Percentiles rank a stretch among this genome's conserved stretches.
phyloP scores from a whole-genome alignment of 805 yeast genomes.

The Lipomyces oligophaga region DNA sequence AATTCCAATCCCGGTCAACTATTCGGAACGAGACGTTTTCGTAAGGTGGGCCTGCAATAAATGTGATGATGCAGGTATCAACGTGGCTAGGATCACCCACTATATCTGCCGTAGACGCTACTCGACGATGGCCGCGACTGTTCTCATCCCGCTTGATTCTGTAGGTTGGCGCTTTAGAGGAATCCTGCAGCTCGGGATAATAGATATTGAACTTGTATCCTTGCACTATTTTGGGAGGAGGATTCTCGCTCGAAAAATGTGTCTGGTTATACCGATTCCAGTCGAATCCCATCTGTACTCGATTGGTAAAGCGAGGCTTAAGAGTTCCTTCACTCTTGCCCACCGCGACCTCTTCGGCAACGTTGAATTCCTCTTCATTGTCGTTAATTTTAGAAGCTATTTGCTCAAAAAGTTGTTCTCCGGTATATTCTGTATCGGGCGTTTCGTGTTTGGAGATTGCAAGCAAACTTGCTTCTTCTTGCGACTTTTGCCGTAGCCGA shows the following conservation, averaged over 20 bases:
- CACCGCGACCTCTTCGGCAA: slow-evolving; percentile 24
- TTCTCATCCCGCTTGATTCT: slow-evolving; percentile 31
- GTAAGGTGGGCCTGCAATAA: slow-evolving; percentile 38
- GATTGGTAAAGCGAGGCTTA: slow-evolving; percentile 35
- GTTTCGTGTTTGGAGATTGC: too few species aligned
- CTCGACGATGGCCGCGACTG: slow-evolving; percentile 6
- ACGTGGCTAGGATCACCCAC: slow-evolving; percentile 14
- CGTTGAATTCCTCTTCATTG: slow-evolving; percentile 30
- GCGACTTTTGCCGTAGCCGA: too few species aligned
- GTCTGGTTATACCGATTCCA: slow-evolving; percentile 40
- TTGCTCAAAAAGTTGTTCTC: slow-evolving; percentile 9
- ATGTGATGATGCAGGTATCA: slow-evolving; percentile 35
- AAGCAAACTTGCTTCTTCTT: too few species aligned
- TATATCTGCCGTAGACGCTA: slow-evolving; percentile 3
- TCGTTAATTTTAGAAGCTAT: slow-evolving; percentile 20
- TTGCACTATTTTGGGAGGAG: slow-evolving; percentile 40
- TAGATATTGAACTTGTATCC: slow-evolving; percentile 40
- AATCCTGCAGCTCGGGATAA: slow-evolving; percentile 36
- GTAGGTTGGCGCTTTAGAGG: slow-evolving; percentile 36
- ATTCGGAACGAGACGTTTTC: slow-evolving; percentile 38
- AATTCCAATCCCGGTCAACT: slow-evolving; percentile 39
- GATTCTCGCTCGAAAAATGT: slow-evolving; percentile 37
- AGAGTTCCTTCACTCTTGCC: not conserved
- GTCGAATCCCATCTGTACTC: slow-evolving; percentile 38
- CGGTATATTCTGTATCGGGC: too few species aligned